Base-by-base conservation (phyloP, 179 eudicot genomes). In the Silene coronaria region DNA sequence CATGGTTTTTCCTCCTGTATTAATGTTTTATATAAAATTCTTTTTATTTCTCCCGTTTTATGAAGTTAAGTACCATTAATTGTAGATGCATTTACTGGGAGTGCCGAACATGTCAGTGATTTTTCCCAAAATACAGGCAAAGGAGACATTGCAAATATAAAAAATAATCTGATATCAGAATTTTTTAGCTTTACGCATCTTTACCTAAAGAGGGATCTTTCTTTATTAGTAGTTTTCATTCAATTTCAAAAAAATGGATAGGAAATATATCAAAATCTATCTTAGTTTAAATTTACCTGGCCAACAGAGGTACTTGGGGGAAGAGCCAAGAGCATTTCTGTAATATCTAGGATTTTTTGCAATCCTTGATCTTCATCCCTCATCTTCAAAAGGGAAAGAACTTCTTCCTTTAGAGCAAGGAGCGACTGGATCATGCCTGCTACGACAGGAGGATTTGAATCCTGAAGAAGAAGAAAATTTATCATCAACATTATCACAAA, bases 241-340 rank as follows among this genome's bases (percentile, higher is more conserved):
- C 9, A 21, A 73, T 14, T 24, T 23, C 28, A 48, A 30, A 5
- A 60, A 36, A 5, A 2, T 14, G 71, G 12, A 24, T 22, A 21
- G 42, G 24, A 38, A 55, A 1, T 28, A 1, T 28, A 14, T 30
- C 21, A 71, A 30, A 27, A 53, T 19, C 13, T 51, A 62, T 22
- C 5, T 36, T 36, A 71, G 68, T 38, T 4, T 79, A 77, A 22
- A 48, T 64, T 28, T 84, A 93, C 99, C 97, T 96, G 96, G 72
- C 91, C 92, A 71, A 93, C 85, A 78, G 99, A 89, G 74, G 96
- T 91, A 76, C 82, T 85, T 36, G 86, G 46, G 73, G 99, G 98
- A 66, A 96, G 86, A 76, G 90, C 83, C 80, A 93, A 87, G 51
- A 90, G 86, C 92, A 91, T 91, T 70, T 93, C 90, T 77, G 76